Evolutionary conservation across 208 protist genomes (phyloP), one percentile per base, ranked within the genome.

Genomic region (Angomonas deanei): DNA sequence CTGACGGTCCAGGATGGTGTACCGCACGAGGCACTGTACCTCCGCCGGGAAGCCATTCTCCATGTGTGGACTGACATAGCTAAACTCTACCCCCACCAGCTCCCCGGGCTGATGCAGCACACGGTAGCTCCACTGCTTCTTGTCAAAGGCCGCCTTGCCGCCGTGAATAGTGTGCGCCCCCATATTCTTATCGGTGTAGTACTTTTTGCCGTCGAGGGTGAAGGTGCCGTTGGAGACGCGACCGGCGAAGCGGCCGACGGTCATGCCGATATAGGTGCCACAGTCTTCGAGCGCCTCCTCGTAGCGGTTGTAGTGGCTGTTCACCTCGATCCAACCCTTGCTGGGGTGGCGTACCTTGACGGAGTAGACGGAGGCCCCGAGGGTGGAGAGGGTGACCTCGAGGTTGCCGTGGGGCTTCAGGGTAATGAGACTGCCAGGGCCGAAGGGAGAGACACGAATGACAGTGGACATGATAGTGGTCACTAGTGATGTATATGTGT

Each of bases 181-280:
- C 28, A 27, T 31, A 42, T 78, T 78, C 13, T 26, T 61, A 1
- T 61, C 54, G 10, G 66, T 49, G 62, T 66, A 31, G 59, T 85
- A 83, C 33, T 30, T 63, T 36, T 75, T 61, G 31, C 73, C 71
- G 54, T 83, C 71, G 17, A 87, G 62, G 21, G 38, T 57, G 61
- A 87, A 83, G 6, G 60, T 70, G 57, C 74, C 84, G 21, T 80
- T 53, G 3, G 32, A 32, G 32, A 91, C 79, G 38, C 84, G 84
- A 32, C 80, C 84, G 24, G 84, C 84, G 36, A 72, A 82, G 67
- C 80, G 77, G 32, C 84, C 84, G 6, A 82, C 77, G 13, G 80
- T 91, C 66, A 68, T 69, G 30, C 78, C 78, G 58, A 84, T 81
- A 74, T 81, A 86, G 26, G 62, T 71, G 31, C 48, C 55, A 38